Evolutionary conservation across 345 rosid species (phyloP), one percentile per base, ranked within the genome.

Genomic region (Citrus sp.): DNA sequence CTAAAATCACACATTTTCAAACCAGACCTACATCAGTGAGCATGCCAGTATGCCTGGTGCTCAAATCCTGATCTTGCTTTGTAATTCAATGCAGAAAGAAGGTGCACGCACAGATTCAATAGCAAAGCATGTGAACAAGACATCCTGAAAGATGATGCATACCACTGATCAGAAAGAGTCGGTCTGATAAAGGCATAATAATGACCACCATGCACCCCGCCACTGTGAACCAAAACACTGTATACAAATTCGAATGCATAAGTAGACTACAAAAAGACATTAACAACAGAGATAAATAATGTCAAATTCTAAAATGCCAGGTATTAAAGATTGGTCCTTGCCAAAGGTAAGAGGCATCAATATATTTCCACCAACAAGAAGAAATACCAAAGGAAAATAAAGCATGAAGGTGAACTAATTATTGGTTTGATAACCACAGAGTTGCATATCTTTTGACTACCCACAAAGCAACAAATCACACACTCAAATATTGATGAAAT

Each of bases 131-230:
- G 51, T 13, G 16, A 78, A 70, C 61, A 30, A 51, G 25, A 73
- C 42, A 58, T 24, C 7, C 61, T 25, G 65, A 30, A 58, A 76
- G 3, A 76, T 24, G 56, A 67, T 34, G 51, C 88, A 75, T 89
- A 95, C 99, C 99, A 95, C 76, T 93, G 95, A 84, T 93, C 95
- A 78, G 97, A 85, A 78, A 95, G 94, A 12, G 98, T 93, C 38
- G 99, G 98, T 84, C 99, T 88, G 82, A 95, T 95, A 85, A 86
- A 95, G n/a, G 99, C 99, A 81, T 93, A 93, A 87, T 95, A 93
- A 82, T 95, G 99, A 71, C 99, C 99, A 79, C 97, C 97, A 83
- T 93, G 97, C 84, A 93, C 98, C 72, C 98, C 99, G 49, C 97
- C 99, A 69, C 98, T 95, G 78, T 95, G 99, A 84, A 95, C 99